These are phyloP conservation scores for Phytophthora sojae DNA, from an alignment of 352 stramenopile genomes.

Conservation along the genomic window DNA sequence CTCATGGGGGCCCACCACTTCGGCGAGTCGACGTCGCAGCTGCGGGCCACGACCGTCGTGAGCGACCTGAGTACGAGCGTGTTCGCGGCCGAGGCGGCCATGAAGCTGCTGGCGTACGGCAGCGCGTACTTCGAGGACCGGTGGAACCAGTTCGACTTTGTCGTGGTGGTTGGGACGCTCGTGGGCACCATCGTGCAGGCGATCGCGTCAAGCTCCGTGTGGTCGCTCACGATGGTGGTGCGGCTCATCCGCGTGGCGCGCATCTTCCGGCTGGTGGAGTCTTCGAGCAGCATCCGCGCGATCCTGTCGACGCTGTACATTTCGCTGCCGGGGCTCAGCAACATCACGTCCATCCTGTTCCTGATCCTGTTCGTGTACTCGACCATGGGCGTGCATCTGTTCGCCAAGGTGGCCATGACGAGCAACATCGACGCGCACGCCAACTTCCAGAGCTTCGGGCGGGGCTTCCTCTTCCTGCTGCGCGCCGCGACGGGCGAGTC, in stretches of 20 bases:
- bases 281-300: constrained; percentile 82
- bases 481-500: background rate
- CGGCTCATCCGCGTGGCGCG: constrained; percentile 90
- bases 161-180: constrained; percentile 52
- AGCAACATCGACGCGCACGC: background rate
- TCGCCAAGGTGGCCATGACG: constrained; percentile 78
- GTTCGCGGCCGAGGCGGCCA: constrained; percentile 84
- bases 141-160: constrained; percentile 92
- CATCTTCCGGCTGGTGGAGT: constrained; percentile 78
- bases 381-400: constrained; percentile 92
- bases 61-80: constrained; percentile 88
- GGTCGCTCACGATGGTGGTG: constrained; percentile 80
- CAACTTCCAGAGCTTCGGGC: background rate
- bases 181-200: constrained; percentile 43
- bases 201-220: constrained; percentile 48
- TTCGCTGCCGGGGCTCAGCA: constrained; percentile 83
- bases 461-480: background rate
- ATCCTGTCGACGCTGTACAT: constrained; percentile 92
- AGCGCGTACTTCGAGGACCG: constrained; percentile 75
- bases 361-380: constrained; percentile 94
- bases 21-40: constrained; percentile 63
- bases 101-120: constrained; percentile 88
- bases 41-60: constrained; percentile 25
- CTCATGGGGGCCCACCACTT: constrained; percentile 90
- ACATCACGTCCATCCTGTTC: constrained; percentile 91